Conservation (phyloP, 768 basidiomycete species). For the Amanita molliuscula region DNA sequence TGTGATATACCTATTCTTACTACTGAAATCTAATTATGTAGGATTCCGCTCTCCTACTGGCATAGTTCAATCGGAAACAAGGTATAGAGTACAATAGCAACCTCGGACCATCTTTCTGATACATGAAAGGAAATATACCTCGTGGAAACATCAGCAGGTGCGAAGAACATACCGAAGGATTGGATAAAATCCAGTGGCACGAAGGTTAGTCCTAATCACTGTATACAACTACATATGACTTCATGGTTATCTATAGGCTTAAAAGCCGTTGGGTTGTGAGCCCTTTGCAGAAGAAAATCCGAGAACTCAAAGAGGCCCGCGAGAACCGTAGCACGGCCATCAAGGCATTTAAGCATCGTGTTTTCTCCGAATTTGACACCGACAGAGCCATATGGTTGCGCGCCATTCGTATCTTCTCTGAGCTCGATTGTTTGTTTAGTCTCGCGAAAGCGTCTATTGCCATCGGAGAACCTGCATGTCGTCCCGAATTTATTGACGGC, state of each 20-base stretch:
- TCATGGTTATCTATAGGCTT: conserved; percentile 30
- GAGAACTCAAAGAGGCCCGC: conserved; percentile 84
- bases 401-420: conserved; percentile 78
- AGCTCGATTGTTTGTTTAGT: conserved; percentile 94
- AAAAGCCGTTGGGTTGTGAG: conserved; percentile 72
- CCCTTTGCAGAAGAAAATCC: conserved; percentile 58
- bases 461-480: conserved; percentile 88
- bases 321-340: conserved; percentile 76
- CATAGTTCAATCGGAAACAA: conserved; percentile 78
- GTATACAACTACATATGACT: not conserved
- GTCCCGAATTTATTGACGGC: conserved; percentile 79
- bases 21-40: conserved; percentile 9
- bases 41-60: conserved; percentile 25
- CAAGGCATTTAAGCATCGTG: conserved; percentile 72
- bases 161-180: conserved; percentile 62
- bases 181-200: conserved; percentile 79
- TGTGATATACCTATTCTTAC: not conserved
- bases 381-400: conserved; percentile 77
- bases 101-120: not conserved
- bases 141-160: conserved; percentile 54
- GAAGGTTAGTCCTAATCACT: conserved; percentile 42
- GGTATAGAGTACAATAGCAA: conserved; percentile 23
- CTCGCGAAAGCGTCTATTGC: conserved; percentile 83
- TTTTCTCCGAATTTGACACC: conserved; percentile 74
- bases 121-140: conserved; percentile 75